These are phyloP conservation scores for Pythium dissotocum DNA, from an alignment of 352 stramenopile species.

Conservation along the genomic window DNA sequence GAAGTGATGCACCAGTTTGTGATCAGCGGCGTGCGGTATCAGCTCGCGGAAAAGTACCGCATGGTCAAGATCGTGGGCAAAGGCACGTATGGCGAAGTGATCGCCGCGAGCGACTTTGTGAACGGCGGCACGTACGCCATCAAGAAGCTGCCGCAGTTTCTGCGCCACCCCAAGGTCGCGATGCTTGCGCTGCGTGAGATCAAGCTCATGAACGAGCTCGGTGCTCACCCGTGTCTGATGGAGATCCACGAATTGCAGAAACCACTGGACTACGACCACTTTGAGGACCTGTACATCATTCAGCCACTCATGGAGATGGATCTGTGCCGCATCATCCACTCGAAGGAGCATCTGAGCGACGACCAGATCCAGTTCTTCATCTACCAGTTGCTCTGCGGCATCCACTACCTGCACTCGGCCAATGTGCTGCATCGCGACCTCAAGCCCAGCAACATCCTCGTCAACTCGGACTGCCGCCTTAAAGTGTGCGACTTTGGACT, in stretches of 20 bases:
- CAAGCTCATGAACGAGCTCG: slow-evolving; percentile 87
- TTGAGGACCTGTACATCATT: slow-evolving; percentile 98
- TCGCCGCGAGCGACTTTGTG: slow-evolving; percentile 85
- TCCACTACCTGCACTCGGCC: slow-evolving; percentile 95
- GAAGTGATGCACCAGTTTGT: slow-evolving; percentile 89
- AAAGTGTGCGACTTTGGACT: slow-evolving; percentile 91
- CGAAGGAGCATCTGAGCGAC: slow-evolving; percentile 88
- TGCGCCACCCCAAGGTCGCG: slow-evolving; percentile 83
- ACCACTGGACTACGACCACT: slow-evolving; percentile 85
- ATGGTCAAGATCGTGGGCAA: slow-evolving; percentile 91
- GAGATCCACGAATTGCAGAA: slow-evolving; percentile 82
- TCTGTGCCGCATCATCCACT: slow-evolving; percentile 89
- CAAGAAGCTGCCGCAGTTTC: slow-evolving; percentile 87
- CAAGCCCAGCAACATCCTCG: slow-evolving; percentile 97
- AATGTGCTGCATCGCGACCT: slow-evolving; percentile 96
- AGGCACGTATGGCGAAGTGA: slow-evolving; percentile 90
- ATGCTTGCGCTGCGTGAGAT: slow-evolving; percentile 85
- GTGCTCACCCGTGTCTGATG: slow-evolving; percentile 76
- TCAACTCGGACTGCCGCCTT: slow-evolving; percentile 91
- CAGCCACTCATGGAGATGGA: slow-evolving; percentile 98
- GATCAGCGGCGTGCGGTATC: slow-evolving; percentile 86
- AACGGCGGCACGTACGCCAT: slow-evolving; percentile 86
- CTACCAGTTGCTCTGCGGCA: slow-evolving; percentile 94
- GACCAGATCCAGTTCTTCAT: slow-evolving; percentile 97
- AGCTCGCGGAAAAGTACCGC: slow-evolving; percentile 84